Evolutionary conservation across 768 basidiomycete genomes (phyloP).

Genomic region (Roridomyces roridus): DNA sequence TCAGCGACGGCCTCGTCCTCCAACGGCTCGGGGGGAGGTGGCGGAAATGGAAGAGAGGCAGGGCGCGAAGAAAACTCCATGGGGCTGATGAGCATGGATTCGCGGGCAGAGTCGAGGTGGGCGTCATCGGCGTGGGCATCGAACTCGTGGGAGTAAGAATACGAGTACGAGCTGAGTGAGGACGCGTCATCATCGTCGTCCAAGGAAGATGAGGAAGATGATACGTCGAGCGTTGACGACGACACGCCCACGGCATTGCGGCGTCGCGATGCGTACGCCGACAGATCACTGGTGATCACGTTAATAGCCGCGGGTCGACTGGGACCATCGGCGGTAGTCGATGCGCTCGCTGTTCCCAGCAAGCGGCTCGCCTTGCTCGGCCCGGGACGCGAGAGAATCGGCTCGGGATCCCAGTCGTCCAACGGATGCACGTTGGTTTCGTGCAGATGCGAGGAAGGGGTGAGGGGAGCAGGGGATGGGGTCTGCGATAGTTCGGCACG

Average conservation of each 20-base stretch:
- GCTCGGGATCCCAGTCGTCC: background rate
- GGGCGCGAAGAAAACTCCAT: no score
- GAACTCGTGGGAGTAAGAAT: no score
- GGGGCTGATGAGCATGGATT: no score
- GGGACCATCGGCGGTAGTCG: background rate
- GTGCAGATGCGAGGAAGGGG: background rate
- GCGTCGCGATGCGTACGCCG: background rate
- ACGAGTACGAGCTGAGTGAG: no score
- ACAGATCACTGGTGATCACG: background rate
- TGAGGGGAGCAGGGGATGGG: background rate
- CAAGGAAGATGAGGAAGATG: no score
- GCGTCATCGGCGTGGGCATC: no score
- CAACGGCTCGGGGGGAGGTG: background rate
- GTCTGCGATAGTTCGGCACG: no score
- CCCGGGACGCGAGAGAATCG: background rate
- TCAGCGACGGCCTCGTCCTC: conserved; percentile 5
- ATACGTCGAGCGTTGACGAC: no score
- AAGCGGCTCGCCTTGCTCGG: conserved; percentile 12
- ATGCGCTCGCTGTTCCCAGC: conserved; percentile 1
- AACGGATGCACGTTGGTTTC: conserved; percentile 16
- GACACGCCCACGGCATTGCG: no score
- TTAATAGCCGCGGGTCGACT: background rate
- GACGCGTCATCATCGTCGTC: no score
- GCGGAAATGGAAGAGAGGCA: background rate
- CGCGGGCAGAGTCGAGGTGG: no score